phyloP scores from a whole-genome alignment of 306 rosid genomes.

The Prunus persica region Prunus_persica_NCBIv2 NC_034009.1:32234001-32234500 shows the following conservation, averaged over 20 bases:
- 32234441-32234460: too few relatives aligned
- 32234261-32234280: neutral
- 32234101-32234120: too few relatives aligned
- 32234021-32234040: constrained; percentile 14
- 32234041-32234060: constrained; percentile 13
- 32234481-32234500: neutral
- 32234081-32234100: too few relatives aligned
- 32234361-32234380: neutral
- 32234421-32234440: too few relatives aligned
- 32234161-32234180: neutral
- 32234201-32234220: constrained; percentile 5
- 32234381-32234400: neutral
- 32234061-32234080: neutral
- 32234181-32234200: neutral
- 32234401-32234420: too few relatives aligned
- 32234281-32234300: neutral
- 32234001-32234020: constrained; percentile 19
- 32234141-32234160: neutral
- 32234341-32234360: neutral
- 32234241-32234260: neutral
- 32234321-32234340: neutral
- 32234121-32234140: neutral
- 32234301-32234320: neutral
- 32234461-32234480: neutral
- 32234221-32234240: neutral